Evolutionary conservation across 2,329 filamentous ascomycete species (phyloP), one percentile per base, ranked within the genome.

Genomic region (Escovopsis sp.): DNA sequence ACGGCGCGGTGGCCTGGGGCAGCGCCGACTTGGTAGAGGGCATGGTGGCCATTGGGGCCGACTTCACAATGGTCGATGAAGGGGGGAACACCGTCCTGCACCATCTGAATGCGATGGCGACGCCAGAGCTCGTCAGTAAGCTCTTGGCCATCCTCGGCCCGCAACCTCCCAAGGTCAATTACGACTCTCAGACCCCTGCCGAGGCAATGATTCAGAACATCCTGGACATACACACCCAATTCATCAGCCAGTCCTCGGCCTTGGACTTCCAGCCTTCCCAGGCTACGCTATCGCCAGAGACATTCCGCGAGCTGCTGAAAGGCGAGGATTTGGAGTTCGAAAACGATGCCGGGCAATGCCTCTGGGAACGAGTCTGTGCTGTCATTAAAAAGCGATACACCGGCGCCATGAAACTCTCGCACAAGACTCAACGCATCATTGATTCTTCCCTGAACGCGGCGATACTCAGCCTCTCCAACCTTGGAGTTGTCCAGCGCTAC

Each of bases 191-290:
- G 4, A 55, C 54, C 6, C 49, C 55, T 3, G 52, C 55, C 12
- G 58, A 61, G 44, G 58, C 52, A 1, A 52, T 60, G 2, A 50
- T 61, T 15, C 48, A 45, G 1, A 57, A 55, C 23, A 55, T 51
- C 6, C 47, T 39, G 4, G 26, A 41, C 6, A 9, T 32, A 9
- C 28, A 32, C 28, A 32, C 7, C 7, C 28, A 11, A 9, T 9
- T 7, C 28, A 3, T 32, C 28, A 9, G 28, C 8, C 4, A 32
- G 8, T 32, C 11, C 12, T 11, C 23, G 15, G 23, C 15, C 12
- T 12, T 5, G n/a, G 26, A 32, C 28, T 12, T 39, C 37, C 23
- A 32, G 35, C 35, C 35, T 37, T 32, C 12, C 18, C 18, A 37
- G 7, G 23, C 15, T 2, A 19, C 23, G 18, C 9, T 37, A 3